Evolutionary conservation across 306 rosid species (phyloP).

Genomic region (Trichosanthes truncata): DNA sequence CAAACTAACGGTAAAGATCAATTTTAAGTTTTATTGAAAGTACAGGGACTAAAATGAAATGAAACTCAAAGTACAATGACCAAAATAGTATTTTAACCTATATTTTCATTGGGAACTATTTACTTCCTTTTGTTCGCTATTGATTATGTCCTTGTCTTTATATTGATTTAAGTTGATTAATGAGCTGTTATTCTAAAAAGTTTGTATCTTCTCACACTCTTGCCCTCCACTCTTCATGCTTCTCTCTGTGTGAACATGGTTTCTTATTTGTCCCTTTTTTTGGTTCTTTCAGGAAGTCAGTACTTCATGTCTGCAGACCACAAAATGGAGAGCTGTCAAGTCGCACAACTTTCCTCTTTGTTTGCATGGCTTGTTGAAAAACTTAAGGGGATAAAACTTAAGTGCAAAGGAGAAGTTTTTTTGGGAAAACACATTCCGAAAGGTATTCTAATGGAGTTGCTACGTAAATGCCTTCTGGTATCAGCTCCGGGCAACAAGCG

Average conservation of each 20-base stretch:
- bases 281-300: constrained; percentile 22
- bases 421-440: constrained; percentile 32
- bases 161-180: background rate
- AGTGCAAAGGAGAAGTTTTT: constrained; percentile 7
- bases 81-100: too few relatives aligned
- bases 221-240: background rate
- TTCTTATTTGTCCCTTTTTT: background rate
- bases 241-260: background rate
- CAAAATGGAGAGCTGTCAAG: constrained; percentile 20
- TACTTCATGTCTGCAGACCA: constrained; percentile 18
- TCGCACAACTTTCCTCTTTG: constrained; percentile 47
- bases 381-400: constrained; percentile 27
- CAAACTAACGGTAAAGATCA: too few relatives aligned
- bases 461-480: constrained; percentile 51
- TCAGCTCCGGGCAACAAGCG: constrained; percentile 48
- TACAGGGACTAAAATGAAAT: too few relatives aligned
- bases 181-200: background rate
- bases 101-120: background rate
- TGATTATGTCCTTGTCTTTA: background rate
- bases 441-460: constrained; percentile 36
- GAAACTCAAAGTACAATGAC: too few relatives aligned
- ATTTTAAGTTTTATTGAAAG: too few relatives aligned
- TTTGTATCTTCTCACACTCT: background rate
- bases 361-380: constrained; percentile 63
- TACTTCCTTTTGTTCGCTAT: background rate